Base-by-base conservation (phyloP, 306 rosid genomes). In the Trifolium dubium region DNA sequence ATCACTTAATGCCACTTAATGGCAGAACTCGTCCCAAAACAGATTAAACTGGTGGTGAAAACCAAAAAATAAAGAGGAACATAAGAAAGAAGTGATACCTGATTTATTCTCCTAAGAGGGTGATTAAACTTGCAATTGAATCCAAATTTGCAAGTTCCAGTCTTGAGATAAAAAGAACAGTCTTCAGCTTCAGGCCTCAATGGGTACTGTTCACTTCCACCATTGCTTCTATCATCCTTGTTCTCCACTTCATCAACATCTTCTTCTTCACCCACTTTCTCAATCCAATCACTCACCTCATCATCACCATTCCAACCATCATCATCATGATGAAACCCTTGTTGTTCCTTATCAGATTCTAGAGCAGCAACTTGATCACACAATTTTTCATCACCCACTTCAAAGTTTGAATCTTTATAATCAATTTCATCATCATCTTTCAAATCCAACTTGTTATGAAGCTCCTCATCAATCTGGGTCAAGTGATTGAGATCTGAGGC, bases 131-230 rank as follows among this genome's bases (percentile, higher is more conserved):
- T 94, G 95, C 98, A 93, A 79, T 82, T 83, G 83, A 85, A 84
- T 78, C 96, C 97, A 62, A 91, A 93, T 76, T 93, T 93, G 69
- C 98, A 94, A 77, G 76, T 77, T 56, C 98, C 94, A 32, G 96
- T 94, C 81, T 82, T 94, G 6, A 94, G 84, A 76, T 94, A 94
- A 81, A 76, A 94, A 0, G 92, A 44, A 71, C 98, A 94, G 71
- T 91, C 96, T 80, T 89, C 96, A 44, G 98, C 98, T 47, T 91
- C 98, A 0, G 96, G 96, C 77, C 98, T 85, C 82, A 94, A 78
- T 0, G 97, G 98, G 17, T 85, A 88, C 76, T 84, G 96, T 39
- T 77, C 77, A 65, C 76, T 30, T 60, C 56, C 58, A 49, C 66
- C 80, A 50, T 68, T 69, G 75, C 58, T 80, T 64, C 73, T 73